phyloP scores from a whole-genome alignment of 2,329 filamentous ascomycete species.

The Alternaria sp. region DNA sequence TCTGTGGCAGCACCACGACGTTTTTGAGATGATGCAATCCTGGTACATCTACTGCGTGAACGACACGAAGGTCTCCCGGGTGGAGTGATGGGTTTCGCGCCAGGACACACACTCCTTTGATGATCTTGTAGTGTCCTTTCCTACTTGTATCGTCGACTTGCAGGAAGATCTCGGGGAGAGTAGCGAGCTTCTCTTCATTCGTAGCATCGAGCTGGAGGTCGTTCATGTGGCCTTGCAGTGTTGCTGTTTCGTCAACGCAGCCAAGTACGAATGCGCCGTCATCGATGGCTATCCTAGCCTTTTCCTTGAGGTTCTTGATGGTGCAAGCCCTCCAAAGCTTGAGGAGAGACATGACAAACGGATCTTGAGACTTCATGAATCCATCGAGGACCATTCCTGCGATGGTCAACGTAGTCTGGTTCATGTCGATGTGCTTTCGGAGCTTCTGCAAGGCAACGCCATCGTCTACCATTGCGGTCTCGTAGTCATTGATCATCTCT shows the following conservation, averaged over 20 bases:
- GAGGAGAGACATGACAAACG: constrained; percentile 80
- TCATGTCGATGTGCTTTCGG: constrained; percentile 80
- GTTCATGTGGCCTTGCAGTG: constrained; percentile 73
- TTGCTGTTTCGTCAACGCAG: constrained; percentile 83
- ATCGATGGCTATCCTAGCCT: constrained; percentile 82
- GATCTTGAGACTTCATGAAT: constrained; percentile 77
- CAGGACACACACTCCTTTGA: constrained; percentile 80
- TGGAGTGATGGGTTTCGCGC: constrained; percentile 94
- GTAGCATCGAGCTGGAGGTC: constrained; percentile 55
- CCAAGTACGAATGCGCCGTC: constrained; percentile 88
- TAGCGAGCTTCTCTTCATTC: constrained; percentile 47
- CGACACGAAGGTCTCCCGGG: constrained; percentile 87
- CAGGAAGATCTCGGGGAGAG: constrained; percentile 84
- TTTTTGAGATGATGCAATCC: constrained; percentile 78
- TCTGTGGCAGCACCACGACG: constrained; percentile 85
- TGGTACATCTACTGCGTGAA: constrained; percentile 78
- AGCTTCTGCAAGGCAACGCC: constrained; percentile 70
- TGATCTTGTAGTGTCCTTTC: constrained; percentile 64
- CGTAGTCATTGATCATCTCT: constrained; percentile 70
- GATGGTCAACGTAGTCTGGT: constrained; percentile 76
- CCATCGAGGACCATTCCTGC: constrained; percentile 79
- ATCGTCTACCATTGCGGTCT: constrained; percentile 72
- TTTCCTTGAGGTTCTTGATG: constrained; percentile 89
- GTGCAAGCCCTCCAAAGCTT: constrained; percentile 88
- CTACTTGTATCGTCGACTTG: constrained; percentile 71